Base-by-base conservation (phyloP, 2,329 filamentous ascomycete species). In the Cryphonectria carpinicola region DNA sequence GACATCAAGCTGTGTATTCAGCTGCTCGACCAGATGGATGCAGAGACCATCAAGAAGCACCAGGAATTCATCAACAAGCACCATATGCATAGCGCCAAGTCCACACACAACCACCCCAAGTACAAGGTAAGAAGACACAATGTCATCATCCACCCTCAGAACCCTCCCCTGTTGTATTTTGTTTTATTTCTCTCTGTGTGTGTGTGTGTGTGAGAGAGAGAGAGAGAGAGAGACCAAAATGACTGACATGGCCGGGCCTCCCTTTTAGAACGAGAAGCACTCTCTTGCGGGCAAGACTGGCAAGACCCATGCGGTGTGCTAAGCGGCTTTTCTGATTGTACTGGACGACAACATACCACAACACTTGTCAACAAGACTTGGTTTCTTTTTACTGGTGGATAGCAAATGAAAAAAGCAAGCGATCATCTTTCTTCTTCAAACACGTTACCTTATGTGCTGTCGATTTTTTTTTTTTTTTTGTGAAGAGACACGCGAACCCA, bases 221-320 rank as follows among this genome's bases (percentile, higher is more conserved):
- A 32, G 37, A 11, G 10, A 39, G 10, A 35, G 22, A 41, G 22
- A 10, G 28, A 11, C 19, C 10, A 11, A 39, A 13, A 35, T 63
- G 64, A 49, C 74, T 75, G 65, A 75, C 71, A 13, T 46, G 19
- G 1, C 22, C 22, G 19, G 7, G 7, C 46, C 46, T 49, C 52
- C 0, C 0, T 0, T 67, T 73, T 80, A 90, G 82, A 88, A 91
- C 73, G 94, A 97, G 83, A 88, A 89, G 76, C 95, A 98, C 82
- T 95, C 92, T 70, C 83, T 98, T 75, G 93, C 97, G 83, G 95
- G 93, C 22, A 95, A 96, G 88, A 88, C 89, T 70, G 95, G 94
- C 69, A 98, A 98, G 88, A 95, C 94, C 1, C 95, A 97, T 81
- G 91, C 89, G 54, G 85, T 97, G 71, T 98, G 95, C 82, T 97